These are phyloP conservation scores for Toxoplasma gondii DNA, from an alignment of 169 alveolate genomes.

Conservation along the genomic window DNA sequence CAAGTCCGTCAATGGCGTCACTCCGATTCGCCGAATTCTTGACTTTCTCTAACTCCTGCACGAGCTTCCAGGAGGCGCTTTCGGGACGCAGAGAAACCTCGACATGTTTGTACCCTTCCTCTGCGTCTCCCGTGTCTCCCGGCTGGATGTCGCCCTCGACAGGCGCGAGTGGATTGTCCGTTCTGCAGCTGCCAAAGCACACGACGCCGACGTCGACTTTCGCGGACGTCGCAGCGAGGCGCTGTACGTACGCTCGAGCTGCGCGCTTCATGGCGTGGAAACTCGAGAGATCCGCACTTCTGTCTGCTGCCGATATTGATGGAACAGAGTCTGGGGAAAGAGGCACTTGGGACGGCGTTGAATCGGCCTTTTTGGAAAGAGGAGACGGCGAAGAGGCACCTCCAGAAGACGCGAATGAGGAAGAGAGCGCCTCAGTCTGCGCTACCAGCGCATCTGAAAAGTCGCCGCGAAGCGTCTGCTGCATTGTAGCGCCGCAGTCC, in stretches of 20 bases:
- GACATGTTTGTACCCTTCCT: not conserved
- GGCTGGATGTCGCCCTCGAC: not conserved
- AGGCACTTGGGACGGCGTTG: not conserved
- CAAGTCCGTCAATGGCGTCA: constrained; percentile 23
- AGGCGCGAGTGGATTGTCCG: not conserved
- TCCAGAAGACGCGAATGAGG: not conserved
- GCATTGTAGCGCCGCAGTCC: constrained; percentile 35
- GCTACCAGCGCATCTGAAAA: not conserved
- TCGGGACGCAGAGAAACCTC: not conserved
- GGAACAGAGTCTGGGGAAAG: not conserved
- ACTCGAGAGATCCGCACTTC: not conserved
- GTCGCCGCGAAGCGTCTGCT: not conserved
- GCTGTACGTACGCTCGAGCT: constrained; percentile 6
- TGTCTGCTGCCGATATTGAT: not conserved
- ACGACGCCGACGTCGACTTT: constrained; percentile 19
- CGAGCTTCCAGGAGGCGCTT: not conserved
- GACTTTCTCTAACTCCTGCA: not conserved
- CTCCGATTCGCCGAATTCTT: not conserved
- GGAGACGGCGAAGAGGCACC: not conserved
- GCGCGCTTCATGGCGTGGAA: not conserved
- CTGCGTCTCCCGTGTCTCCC: not conserved
- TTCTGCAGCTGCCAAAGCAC: not conserved
- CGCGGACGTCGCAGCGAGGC: constrained; percentile 23
- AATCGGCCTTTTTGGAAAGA: not conserved
- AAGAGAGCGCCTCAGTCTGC: not conserved